Percentiles rank a stretch among this genome's conserved stretches.
phyloP scores from a whole-genome alignment of 257 asterid species.

The Ilex aquifolium region DNA sequence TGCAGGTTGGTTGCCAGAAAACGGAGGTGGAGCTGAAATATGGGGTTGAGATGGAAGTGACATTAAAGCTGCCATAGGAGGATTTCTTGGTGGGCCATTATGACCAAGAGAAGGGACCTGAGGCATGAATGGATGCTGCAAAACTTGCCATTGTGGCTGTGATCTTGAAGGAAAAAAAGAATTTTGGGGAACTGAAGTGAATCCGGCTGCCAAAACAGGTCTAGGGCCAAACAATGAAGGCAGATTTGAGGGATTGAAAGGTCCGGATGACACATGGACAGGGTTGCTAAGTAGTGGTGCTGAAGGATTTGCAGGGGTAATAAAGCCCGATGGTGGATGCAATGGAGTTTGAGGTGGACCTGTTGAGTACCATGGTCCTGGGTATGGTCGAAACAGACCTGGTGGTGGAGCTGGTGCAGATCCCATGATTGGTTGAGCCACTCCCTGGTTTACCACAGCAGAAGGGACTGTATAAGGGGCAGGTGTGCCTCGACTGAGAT shows the following conservation, averaged over 20 bases:
- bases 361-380: conserved; percentile 55
- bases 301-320: conserved; percentile 25
- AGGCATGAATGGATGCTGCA: conserved; percentile 37
- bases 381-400: conserved; percentile 44
- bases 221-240: conserved; percentile 46
- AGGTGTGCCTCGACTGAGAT: conserved; percentile 25
- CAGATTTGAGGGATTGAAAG: conserved; percentile 30
- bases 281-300: conserved; percentile 30
- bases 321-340: conserved; percentile 27
- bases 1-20: conserved; percentile 17
- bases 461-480: conserved; percentile 16
- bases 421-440: conserved; percentile 33
- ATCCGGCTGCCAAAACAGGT: conserved; percentile 37
- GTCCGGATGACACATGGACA: conserved; percentile 29
- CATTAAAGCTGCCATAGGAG: conserved; percentile 24
- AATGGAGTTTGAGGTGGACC: conserved; percentile 36
- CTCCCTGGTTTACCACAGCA: conserved; percentile 35
- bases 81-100: conserved; percentile 42
- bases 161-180: conserved; percentile 1
- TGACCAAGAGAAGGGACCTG: conserved; percentile 34
- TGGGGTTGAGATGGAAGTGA: conserved; percentile 24
- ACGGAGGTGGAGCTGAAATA: conserved; percentile 8
- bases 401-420: conserved; percentile 34
- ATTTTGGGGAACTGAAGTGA: conserved; percentile 42
- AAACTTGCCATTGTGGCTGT: conserved; percentile 22